Percentiles rank a stretch among this genome's conserved stretches.
These are phyloP conservation scores for Penicillium angulare DNA, from an alignment of 495 filamentous ascomycete genomes.

Conservation along the genomic window DNA sequence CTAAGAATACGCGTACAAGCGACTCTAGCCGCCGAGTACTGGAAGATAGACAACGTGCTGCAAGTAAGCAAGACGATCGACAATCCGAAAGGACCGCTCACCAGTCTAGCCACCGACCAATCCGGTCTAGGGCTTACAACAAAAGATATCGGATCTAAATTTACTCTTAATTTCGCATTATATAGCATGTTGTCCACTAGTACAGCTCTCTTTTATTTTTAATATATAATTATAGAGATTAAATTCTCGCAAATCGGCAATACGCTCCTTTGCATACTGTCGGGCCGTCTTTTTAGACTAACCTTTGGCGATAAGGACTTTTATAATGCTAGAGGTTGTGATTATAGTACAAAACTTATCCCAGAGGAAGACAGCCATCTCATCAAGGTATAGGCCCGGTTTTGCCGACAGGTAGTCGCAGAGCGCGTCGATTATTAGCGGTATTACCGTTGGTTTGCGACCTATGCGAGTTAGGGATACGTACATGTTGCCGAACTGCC, in stretches of 20 bases:
- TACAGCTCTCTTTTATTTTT: too few relatives aligned
- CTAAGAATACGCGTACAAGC: too few relatives aligned
- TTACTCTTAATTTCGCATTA: too few relatives aligned
- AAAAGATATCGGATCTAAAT: too few relatives aligned
- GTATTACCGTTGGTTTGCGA: constrained; percentile 10
- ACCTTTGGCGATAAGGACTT: constrained; percentile 1
- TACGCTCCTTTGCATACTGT: constrained; percentile 14
- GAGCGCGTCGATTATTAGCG: constrained; percentile 20
- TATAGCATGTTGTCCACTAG: too few relatives aligned
- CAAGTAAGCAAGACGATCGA: too few relatives aligned
- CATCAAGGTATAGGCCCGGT: constrained; percentile 15
- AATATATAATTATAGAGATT: background rate
- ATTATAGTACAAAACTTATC: constrained; percentile 10
- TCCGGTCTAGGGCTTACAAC: too few relatives aligned
- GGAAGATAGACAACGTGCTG: too few relatives aligned
- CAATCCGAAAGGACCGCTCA: too few relatives aligned
- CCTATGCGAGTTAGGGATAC: constrained; percentile 1
- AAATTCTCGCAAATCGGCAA: background rate
- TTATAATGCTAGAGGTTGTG: constrained; percentile 13
- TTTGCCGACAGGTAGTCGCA: constrained; percentile 17
- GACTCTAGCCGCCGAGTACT: too few relatives aligned
- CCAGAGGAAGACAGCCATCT: constrained; percentile 19
- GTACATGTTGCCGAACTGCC: constrained; percentile 1
- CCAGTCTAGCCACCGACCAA: too few relatives aligned
- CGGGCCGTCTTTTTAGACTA: constrained; percentile 12